Base-by-base conservation (phyloP, 78 protist species). In the Pelomyxa schiedti region DNA sequence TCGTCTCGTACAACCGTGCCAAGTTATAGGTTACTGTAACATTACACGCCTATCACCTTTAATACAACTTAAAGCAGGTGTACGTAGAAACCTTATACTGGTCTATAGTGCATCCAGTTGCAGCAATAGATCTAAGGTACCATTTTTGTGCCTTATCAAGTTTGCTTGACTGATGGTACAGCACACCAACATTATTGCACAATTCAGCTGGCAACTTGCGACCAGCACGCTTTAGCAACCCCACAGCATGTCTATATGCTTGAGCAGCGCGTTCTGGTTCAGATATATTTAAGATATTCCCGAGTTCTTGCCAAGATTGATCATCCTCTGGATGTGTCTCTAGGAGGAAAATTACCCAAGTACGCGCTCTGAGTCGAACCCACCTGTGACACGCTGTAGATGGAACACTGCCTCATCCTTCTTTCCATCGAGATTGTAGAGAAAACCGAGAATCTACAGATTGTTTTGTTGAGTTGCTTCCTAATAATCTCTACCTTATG, bases 1-100 rank as follows among this genome's bases (percentile, higher is more conserved):
- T 79, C 6, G 65, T 9, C 32, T 85, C 89, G 39, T 85, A 78
- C 1, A 85, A 53, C 67, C 85, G 42, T n/a, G 86, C 89, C 4
- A 78, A 29, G 69, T 85, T 85, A 42, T 75, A 85, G 30, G 84
- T 78, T 7, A 82, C 70, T 0, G 89, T 85, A 7, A 79, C 39
- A 26, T 85, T 85, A 0, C 42, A 30, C 0, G 85, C 30, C 29
- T n/a, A n/a, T 24, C 63, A 52, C 24, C 24, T 52, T 52, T n/a
- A n/a, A n/a, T n/a, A n/a, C n/a, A n/a, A n/a, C n/a, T n/a, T n/a
- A n/a, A n/a, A n/a, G n/a, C n/a, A n/a, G n/a, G n/a, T n/a, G n/a
- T n/a, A n/a, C n/a, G n/a, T n/a, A n/a, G n/a, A n/a, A n/a, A n/a
- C 3, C 28, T 76, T 76, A 58, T 53, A 82, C 7, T 70, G 70